A percentile compares a stretch with the other conserved stretches of the same genome.
Conservation (phyloP, 768 basidiomycete genomes). For the Leccinum obscurum region DNA sequence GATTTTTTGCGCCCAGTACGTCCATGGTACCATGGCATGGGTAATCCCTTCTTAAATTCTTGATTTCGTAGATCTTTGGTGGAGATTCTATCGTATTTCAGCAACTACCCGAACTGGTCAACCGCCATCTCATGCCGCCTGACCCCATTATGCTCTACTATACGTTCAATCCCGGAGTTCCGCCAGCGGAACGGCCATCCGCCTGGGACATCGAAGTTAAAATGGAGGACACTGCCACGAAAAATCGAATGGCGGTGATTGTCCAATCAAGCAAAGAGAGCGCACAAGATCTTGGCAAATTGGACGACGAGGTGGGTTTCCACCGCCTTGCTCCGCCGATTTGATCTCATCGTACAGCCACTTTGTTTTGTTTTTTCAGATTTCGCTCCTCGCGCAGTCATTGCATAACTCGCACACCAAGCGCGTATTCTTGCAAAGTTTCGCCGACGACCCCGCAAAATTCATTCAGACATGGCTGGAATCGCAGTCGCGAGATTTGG, state of each 20-base stretch:
- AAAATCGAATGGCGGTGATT: slow-evolving; percentile 74
- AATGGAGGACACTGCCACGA: slow-evolving; percentile 75
- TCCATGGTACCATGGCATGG: slow-evolving; percentile 5
- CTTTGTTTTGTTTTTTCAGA: slow-evolving; percentile 42
- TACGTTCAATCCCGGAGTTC: slow-evolving; percentile 57
- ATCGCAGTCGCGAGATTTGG: slow-evolving; percentile 89
- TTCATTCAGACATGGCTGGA: slow-evolving; percentile 92
- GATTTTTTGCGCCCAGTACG: slow-evolving; percentile 63
- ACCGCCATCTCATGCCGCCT: slow-evolving; percentile 72
- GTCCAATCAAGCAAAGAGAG: slow-evolving; percentile 71
- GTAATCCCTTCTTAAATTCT: neutral
- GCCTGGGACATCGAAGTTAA: slow-evolving; percentile 91
- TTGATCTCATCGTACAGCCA: slow-evolving; percentile 20
- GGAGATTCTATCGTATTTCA: slow-evolving; percentile 73
- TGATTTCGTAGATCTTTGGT: slow-evolving; percentile 59
- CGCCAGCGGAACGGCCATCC: slow-evolving; percentile 66
- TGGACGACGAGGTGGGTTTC: slow-evolving; percentile 83
- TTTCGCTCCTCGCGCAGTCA: slow-evolving; percentile 80
- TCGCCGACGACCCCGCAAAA: slow-evolving; percentile 72
- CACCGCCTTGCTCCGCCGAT: slow-evolving; percentile 1
- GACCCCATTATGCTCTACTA: slow-evolving; percentile 85
- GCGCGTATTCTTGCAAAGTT: slow-evolving; percentile 80
- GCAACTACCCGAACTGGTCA: slow-evolving; percentile 81
- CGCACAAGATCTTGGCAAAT: slow-evolving; percentile 58
- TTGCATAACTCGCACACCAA: slow-evolving; percentile 87